Evolutionary conservation across 2,329 filamentous ascomycete species (phyloP), one percentile per base, ranked within the genome.

Genomic region (Penicillium sp.): DNA sequence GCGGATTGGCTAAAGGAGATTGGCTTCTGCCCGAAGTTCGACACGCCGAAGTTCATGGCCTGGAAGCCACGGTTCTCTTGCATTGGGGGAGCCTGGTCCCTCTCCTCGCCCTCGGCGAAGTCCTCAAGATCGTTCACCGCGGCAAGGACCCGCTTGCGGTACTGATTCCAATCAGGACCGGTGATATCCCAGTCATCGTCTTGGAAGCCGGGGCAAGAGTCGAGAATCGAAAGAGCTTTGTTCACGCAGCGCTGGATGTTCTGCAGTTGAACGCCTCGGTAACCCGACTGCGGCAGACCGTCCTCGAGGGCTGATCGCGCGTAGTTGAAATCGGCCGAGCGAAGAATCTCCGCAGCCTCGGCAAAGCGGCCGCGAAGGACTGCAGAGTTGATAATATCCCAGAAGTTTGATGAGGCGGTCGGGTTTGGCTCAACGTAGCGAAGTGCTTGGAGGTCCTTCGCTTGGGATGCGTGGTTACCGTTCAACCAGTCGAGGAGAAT

Each of bases 401-500:
- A 97, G 72, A 90, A 97, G 31, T 88, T 77, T 24, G 80, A 76
- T 63, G 94, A 89, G 39, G 84, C 84, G 2, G 90, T 87, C 20
- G 91, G 89, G 53, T 88, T 88, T 0, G 89, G 88, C 41, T 79
- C 79, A 60, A 85, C 74, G 25, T 79, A 78, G 55, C 82, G 75
- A 22, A 96, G 80, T 4, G 84, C 78, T 33, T 83, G 77, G 22
- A 88, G 76, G 63, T 92, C 87, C 46, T 83, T 79, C 2, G 81
- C 79, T 62, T 88, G 88, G 24, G 87, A 80, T 56, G 88, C 84
- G 66, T 96, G 90, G 64, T 89, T 82, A 14, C 79, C 78, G 48
- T 89, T 81, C 57, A 95, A 78, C 92, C 92, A 97, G 62, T 89
- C 82, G 55, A 96, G 85, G 13, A 97, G 76, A 14, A 91, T 81